Percentiles rank a stretch among this genome's conserved stretches.
phyloP scores from a whole-genome alignment of 768 basidiomycete genomes.

The Mrakia gelida region DNA sequence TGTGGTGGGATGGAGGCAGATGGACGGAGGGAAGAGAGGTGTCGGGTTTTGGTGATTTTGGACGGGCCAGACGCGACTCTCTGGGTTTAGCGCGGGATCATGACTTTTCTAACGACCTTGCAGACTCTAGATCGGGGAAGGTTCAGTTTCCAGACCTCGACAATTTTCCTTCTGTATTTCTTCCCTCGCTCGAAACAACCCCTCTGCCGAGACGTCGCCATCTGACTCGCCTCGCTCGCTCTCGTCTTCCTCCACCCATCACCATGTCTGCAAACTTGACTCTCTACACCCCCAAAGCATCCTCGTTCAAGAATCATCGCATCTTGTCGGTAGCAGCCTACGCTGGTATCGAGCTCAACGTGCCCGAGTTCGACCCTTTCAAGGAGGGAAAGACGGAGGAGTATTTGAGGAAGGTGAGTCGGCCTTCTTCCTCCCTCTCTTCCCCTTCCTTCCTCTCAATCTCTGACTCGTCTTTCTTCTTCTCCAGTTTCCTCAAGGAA shows the following conservation, averaged over 20 bases:
- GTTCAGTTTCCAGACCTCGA: not conserved
- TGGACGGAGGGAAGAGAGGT: not conserved
- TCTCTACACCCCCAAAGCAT: constrained; percentile 10
- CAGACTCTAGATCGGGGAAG: not conserved
- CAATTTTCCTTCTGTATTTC: not conserved
- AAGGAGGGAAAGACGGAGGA: constrained; percentile 11
- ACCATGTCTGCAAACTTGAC: constrained; percentile 17
- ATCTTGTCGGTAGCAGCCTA: constrained; percentile 16
- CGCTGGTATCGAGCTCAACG: constrained; percentile 19
- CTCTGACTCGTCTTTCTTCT: not conserved
- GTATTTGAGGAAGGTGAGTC: constrained; percentile 16
- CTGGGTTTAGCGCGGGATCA: not conserved
- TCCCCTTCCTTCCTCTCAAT: not conserved
- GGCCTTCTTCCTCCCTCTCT: no score
- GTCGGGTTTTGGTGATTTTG: constrained; percentile 2
- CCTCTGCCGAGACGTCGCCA: not conserved
- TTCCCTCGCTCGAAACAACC: not conserved
- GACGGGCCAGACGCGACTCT: not conserved
- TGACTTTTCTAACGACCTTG: not conserved
- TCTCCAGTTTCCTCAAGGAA: constrained; percentile 57
- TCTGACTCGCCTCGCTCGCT: not conserved
- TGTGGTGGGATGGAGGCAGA: constrained; percentile 4
- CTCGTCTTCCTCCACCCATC: not conserved
- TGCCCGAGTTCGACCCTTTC: not conserved
- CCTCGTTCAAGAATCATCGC: constrained; percentile 5